Percentiles rank a stretch among this genome's conserved stretches.
Evolutionary conservation across 2,329 filamentous ascomycete genomes (phyloP).

Genomic region (Emergomyces pasteurianus): DNA sequence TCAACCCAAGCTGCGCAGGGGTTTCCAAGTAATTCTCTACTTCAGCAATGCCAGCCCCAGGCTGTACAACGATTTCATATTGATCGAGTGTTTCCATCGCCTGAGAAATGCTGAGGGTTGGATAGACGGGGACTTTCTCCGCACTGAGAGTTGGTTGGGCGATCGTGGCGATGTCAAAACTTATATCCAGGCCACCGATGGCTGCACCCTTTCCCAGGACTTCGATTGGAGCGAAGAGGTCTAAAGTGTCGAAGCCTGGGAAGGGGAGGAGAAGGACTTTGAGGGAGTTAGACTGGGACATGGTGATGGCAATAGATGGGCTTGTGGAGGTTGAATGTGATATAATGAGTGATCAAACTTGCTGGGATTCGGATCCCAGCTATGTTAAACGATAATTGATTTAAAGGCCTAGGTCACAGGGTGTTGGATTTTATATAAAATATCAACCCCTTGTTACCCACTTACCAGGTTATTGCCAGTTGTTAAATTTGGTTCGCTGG

Average conservation of each 20-base stretch:
- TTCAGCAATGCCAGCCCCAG: background rate
- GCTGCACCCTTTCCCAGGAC: background rate
- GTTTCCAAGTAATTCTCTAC: background rate
- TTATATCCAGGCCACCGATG: background rate
- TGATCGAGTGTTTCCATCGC: background rate
- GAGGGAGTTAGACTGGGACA: background rate
- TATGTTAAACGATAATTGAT: background rate
- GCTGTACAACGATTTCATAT: conserved; percentile 1
- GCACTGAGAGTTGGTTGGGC: background rate
- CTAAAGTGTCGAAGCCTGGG: background rate
- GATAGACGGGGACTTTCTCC: background rate
- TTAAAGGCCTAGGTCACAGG: background rate
- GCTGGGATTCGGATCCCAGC: background rate
- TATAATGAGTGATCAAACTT: background rate
- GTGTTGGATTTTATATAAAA: background rate
- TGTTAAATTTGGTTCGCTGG: background rate
- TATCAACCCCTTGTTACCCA: background rate
- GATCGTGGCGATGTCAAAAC: background rate
- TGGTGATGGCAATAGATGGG: background rate
- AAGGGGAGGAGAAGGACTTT: background rate
- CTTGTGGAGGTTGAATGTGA: background rate
- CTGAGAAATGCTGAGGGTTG: background rate
- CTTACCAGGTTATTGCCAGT: background rate
- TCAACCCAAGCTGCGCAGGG: background rate
- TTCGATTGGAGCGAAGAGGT: conserved; percentile 1